Conservation (phyloP, 1,284 basidiomycete species). For the Lentinula novae-zelandiae region DNA sequence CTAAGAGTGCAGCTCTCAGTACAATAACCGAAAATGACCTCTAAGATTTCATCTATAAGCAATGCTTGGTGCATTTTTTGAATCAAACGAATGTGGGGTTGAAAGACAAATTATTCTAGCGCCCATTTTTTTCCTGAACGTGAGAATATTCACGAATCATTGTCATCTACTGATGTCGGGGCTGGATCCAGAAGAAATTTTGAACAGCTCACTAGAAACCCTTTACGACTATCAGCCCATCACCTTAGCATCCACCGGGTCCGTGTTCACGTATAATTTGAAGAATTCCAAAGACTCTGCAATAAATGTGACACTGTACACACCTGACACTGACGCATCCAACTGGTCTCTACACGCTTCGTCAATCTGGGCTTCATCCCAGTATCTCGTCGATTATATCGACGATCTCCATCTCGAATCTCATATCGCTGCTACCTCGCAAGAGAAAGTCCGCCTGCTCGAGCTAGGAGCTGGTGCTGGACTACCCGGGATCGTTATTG, state of each 20-base stretch:
- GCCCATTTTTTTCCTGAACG: background rate
- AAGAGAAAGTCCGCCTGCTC: slow-evolving; percentile 41
- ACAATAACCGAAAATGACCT: slow-evolving; percentile 36
- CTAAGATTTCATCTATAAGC: slow-evolving; percentile 49
- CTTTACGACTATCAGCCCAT: slow-evolving; percentile 63
- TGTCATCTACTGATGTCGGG: background rate
- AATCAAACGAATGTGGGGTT: background rate
- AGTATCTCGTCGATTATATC: slow-evolving; percentile 63
- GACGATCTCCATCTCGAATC: slow-evolving; percentile 31
- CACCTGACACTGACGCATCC: slow-evolving; percentile 59
- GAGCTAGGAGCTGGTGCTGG: slow-evolving; percentile 74
- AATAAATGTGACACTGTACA: slow-evolving; percentile 35
- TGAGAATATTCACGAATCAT: background rate
- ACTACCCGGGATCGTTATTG: slow-evolving; percentile 63
- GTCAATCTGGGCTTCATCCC: slow-evolving; percentile 66
- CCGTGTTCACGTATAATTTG: slow-evolving; percentile 38
- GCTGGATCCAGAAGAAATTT: slow-evolving; percentile 57
- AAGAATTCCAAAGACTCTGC: slow-evolving; percentile 11
- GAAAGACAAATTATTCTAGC: background rate
- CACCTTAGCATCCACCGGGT: slow-evolving; percentile 51
- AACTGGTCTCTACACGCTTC: slow-evolving; percentile 76
- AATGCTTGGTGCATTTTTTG: slow-evolving; percentile 45
- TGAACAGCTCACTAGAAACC: slow-evolving; percentile 54
- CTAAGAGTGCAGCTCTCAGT: slow-evolving; percentile 30
- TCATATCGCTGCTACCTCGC: background rate